Evolutionary conservation across 371 early-diverging fungal species (phyloP), one percentile per base, ranked within the genome.

Genomic region (Mycotypha africana): DNA sequence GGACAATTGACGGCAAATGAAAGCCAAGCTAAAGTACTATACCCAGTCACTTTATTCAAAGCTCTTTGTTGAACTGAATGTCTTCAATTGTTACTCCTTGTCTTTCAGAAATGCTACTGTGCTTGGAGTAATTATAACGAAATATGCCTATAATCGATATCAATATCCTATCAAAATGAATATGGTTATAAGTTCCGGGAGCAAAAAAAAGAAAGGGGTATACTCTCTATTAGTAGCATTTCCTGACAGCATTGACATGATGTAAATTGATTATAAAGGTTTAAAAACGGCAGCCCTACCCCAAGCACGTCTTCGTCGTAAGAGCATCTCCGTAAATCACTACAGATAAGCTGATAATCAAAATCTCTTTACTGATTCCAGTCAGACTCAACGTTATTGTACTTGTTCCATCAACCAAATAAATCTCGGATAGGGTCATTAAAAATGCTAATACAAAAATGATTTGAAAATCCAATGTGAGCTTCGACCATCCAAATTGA

Each of bases 321-420:
- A 79, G 44, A 2, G 60, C 63, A 45, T 79, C 80, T 11, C 77
- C 80, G 58, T 76, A 79, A 20, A 79, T 72, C 14, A 79, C 17
- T 20, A 77, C 76, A n/a, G 78, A 77, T 12, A 77, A 47, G 9
- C 67, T 53, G 36, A 79, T 79, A 19, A 79, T 58, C 1, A 79
- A 64, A 37, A 77, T 68, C 40, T 79, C 84, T 52, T 93, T 94
- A 47, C 84, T 74, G 45, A 93, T 91, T 3, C 95, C 95, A 3
- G 90, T 91, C 3, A 95, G 85, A 19, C 91, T 88, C 31, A 95
- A 62, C 0, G 94, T 91, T 3, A 95, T 79, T 0, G 89, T 91
- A 10, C 85, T 84, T 1, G 93, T 94, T 26, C 69, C 77, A 45
- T 84, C 75, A 41, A 95, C 91, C 33, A 95, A 64, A 45, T 78